A percentile compares a stretch with the other conserved stretches of the same genome.
These are phyloP conservation scores for Tricholoma saponaceum DNA, from an alignment of 768 basidiomycete species.

Conservation along the genomic window DNA sequence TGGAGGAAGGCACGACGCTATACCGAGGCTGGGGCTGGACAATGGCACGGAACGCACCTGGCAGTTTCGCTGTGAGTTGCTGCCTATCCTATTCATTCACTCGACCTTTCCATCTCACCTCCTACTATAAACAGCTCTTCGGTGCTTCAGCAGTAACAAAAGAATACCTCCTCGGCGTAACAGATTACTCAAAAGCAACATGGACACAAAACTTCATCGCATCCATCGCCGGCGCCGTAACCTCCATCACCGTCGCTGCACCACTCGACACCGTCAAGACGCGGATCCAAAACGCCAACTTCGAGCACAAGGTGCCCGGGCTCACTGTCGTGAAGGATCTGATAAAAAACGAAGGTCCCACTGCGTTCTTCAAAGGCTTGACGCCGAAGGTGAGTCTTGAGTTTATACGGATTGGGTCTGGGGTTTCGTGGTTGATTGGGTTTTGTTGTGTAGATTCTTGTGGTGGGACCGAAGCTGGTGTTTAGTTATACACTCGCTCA, in stretches of 20 bases:
- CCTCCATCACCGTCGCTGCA: constrained; percentile 93
- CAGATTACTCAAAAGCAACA: constrained; percentile 92
- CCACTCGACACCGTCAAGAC: constrained; percentile 97
- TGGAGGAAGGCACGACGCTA: constrained; percentile 87
- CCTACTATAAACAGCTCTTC: constrained; percentile 94
- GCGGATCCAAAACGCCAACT: constrained; percentile 98
- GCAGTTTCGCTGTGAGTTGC: constrained; percentile 82
- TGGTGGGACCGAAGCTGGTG: constrained; percentile 96
- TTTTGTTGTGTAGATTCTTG: constrained; percentile 65
- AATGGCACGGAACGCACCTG: constrained; percentile 95
- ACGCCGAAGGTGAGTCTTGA: constrained; percentile 77
- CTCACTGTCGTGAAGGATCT: constrained; percentile 81
- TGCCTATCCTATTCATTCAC: constrained; percentile 25
- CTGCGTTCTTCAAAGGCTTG: constrained; percentile 93
- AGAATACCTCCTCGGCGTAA: constrained; percentile 84
- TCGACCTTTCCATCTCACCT: neutral
- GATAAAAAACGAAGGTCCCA: constrained; percentile 77
- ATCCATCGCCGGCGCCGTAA: constrained; percentile 88
- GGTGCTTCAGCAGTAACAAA: constrained; percentile 95
- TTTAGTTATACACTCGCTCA: constrained; percentile 98
- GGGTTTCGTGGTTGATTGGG: constrained; percentile 17
- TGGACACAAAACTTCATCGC: constrained; percentile 98
- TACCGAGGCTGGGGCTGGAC: constrained; percentile 99
- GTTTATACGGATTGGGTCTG: neutral
- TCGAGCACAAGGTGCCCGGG: constrained; percentile 80